Evolutionary conservation across 2,329 filamentous ascomycete genomes (phyloP), one percentile per base, ranked within the genome.

Genomic region (Ophiosphaerella narmari): DNA sequence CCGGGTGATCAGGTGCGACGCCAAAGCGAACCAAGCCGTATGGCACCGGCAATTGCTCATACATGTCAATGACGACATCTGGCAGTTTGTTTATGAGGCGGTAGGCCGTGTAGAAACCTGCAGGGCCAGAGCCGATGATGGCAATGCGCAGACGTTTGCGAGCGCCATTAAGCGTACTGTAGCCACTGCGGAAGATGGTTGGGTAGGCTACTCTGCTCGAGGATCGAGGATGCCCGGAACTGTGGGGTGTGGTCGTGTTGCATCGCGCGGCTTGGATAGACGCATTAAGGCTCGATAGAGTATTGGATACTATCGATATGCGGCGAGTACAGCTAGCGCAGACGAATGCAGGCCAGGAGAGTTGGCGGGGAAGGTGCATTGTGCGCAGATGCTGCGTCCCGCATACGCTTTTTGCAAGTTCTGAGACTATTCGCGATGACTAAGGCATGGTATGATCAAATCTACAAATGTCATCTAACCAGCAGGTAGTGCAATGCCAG

Each of bases 1-100:
- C 93, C 0, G 94, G 93, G 75, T 99, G 94, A 71, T 99, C 94
- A 5, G 94, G 94, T n/a, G 94, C 95, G 50, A 99, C 94, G 7
- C 94, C 94, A 68, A 94, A 96, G 47, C 94, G 83, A 42, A 96
- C 92, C 47, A 99, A 81, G 1, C 94, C 94, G 69, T 90, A 99
- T 0, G 94, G 94, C 4, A 96, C 91, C 0, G 94, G 94, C 34
- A 97, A 77, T 24, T 90, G 86, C 75, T 99, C 94, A 69, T 96
- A 99, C 93, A 99, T 97, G 74, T 97, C 93, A 18, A 99, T 82
- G 43, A 83, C 81, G 0, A 87, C 86, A 68, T 86, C 78, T 18
- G 86, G 80, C 33, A 94, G 80, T 65, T 86, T 90, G 46, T 84
- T 83, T 80, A 97, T 87, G 47, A 96, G 82, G 50, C 91, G 85